Evolutionary conservation across 306 rosid genomes (phyloP).

Genomic region (Canavalia gladiata): DNA sequence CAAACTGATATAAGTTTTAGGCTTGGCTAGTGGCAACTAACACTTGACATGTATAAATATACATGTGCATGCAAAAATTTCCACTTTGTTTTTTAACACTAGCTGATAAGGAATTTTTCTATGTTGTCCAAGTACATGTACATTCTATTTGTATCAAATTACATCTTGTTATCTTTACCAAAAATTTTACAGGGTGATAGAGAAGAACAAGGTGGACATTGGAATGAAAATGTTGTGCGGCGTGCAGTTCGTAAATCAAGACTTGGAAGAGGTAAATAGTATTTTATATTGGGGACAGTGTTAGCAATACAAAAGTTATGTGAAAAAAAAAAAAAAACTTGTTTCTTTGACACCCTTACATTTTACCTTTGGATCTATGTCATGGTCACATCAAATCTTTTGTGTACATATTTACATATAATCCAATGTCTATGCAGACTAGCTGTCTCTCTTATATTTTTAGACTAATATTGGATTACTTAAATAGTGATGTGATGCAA

Average conservation of each 20-base stretch:
- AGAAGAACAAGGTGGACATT: slow-evolving; percentile 50
- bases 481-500: too few relatives aligned
- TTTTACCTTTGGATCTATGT: slow-evolving; percentile 10
- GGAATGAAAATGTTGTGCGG: slow-evolving; percentile 65
- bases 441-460: not conserved
- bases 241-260: slow-evolving; percentile 74
- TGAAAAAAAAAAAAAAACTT: not conserved
- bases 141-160: slow-evolving; percentile 32
- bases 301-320: not conserved
- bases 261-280: slow-evolving; percentile 76
- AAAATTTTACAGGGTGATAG: slow-evolving; percentile 51
- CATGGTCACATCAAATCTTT: not conserved
- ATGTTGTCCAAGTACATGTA: not conserved
- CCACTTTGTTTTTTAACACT: not conserved
- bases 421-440: not conserved
- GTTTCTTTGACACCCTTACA: not conserved
- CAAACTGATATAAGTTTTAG: not conserved
- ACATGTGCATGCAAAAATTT: slow-evolving; percentile 8
- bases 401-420: not conserved
- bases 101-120: not conserved
- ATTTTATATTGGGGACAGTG: not conserved
- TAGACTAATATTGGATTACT: not conserved
- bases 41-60: not conserved
- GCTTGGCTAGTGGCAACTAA: not conserved
- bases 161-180: slow-evolving; percentile 9